Conservation (phyloP, 306 rosid genomes). For the Hippophae tibetana region DNA sequence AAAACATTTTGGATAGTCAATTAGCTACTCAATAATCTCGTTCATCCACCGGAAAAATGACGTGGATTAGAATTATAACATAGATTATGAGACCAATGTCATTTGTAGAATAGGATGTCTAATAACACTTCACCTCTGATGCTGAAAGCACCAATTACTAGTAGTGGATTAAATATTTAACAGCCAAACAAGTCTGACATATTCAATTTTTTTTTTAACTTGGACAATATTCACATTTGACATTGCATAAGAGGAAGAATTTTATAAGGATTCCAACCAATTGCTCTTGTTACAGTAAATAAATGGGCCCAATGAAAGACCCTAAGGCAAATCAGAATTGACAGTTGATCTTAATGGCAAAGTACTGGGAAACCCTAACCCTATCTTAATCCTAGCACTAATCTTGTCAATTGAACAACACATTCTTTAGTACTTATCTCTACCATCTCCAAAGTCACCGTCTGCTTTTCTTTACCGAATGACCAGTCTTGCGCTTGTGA, state of each 20-base stretch:
- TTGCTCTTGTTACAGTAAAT: constrained; percentile 58
- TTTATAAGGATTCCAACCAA: constrained; percentile 50
- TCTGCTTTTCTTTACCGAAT: constrained; percentile 61
- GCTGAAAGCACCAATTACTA: too few relatives aligned
- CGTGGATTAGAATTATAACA: too few relatives aligned
- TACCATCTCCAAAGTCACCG: constrained; percentile 16
- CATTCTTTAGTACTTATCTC: constrained; percentile 22
- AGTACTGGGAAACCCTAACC: constrained; percentile 63
- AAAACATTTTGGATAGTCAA: too few relatives aligned
- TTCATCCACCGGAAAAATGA: too few relatives aligned
- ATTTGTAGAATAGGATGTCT: too few relatives aligned
- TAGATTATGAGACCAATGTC: too few relatives aligned
- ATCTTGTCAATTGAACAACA: constrained; percentile 51
- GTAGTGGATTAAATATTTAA: too few relatives aligned
- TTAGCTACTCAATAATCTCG: too few relatives aligned
- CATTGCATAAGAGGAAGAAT: constrained; percentile 24
- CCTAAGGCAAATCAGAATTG: constrained; percentile 51
- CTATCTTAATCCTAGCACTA: constrained; percentile 56
- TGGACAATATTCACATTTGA: constrained; percentile 26
- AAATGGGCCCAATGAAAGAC: constrained; percentile 40
- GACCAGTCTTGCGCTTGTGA: constrained; percentile 98
- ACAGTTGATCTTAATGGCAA: constrained; percentile 46
- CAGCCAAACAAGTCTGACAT: too few relatives aligned
- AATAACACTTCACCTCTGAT: too few relatives aligned
- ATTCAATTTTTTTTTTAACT: too few relatives aligned